These are phyloP conservation scores for Ophiostoma novo-ulmi DNA, from an alignment of 2,329 filamentous ascomycete genomes.

Conservation along the genomic window DNA sequence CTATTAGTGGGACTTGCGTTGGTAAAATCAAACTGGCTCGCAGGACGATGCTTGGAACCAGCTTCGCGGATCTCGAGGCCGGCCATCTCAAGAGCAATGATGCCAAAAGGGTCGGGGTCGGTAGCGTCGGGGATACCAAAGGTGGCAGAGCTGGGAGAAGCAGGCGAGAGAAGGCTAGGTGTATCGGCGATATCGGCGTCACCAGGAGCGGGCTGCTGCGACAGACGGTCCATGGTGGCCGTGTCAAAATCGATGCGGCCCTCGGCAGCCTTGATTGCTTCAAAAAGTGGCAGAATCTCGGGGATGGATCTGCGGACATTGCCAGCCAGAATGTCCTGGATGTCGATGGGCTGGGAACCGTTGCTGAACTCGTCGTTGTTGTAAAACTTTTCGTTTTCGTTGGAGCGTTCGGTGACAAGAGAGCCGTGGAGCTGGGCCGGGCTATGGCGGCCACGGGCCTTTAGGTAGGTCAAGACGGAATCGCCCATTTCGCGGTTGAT, in stretches of 20 bases:
- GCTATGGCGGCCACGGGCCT: conserved; percentile 52
- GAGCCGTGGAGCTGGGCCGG: conserved; percentile 53
- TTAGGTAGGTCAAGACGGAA: conserved; percentile 55
- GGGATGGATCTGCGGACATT: conserved; percentile 51
- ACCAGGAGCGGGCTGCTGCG: conserved; percentile 65
- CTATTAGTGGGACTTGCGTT: conserved; percentile 73
- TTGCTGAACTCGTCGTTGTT: conserved; percentile 29
- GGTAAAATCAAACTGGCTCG: conserved; percentile 71
- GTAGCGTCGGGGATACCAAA: conserved; percentile 71
- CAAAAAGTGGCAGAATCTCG: conserved; percentile 59
- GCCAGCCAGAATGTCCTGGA: conserved; percentile 54
- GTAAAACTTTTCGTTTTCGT: conserved; percentile 59
- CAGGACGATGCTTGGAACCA: conserved; percentile 67
- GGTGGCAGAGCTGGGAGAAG: conserved; percentile 39
- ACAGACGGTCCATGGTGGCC: conserved; percentile 57
- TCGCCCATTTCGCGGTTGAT: conserved; percentile 47
- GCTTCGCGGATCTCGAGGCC: conserved; percentile 87
- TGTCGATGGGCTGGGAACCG: conserved; percentile 36
- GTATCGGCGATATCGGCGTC: conserved; percentile 57
- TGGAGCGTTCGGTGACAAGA: conserved; percentile 51
- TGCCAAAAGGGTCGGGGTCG: conserved; percentile 88
- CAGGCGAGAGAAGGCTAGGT: conserved; percentile 34
- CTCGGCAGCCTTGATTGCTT: conserved; percentile 84
- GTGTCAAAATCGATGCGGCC: conserved; percentile 72
- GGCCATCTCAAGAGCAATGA: conserved; percentile 83